Base-by-base conservation (phyloP, 202 grass and related monocot species). In the Carex arenaria region DNA sequence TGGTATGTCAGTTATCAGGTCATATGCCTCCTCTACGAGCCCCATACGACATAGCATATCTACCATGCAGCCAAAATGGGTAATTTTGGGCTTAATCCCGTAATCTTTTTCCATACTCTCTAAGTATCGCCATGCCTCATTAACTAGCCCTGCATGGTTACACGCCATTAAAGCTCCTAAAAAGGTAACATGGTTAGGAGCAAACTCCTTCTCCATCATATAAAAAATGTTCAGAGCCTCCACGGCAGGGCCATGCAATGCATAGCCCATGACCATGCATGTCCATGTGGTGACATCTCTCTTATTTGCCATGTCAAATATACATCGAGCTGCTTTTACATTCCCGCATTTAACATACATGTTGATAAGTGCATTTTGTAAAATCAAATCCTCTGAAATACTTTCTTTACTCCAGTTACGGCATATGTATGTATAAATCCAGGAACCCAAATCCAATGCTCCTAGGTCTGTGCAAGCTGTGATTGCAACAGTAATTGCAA, bases 261-360 rank as follows among this genome's bases (percentile, higher is more conserved):
- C 95, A 87, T 94, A 89, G 14, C 90, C 95, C 90, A 98, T 95
- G 54, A 95, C 88, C 89, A 95, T 95, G 1, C 78, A 88, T 84
- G 95, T 98, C 86, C 95, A 95, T 52, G 95, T 91, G 42, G 93
- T 91, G 31, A 79, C 84, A 61, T 95, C 95, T 13, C 86, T 89
- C 53, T 83, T 89, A 49, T 82, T 60, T 10, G 94, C 84, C 55
- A 73, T 63, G 76, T 93, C 86, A 94, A 98, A 98, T 32, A 98
- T 63, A 42, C 11, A 31, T 3, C 80, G 90, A 67, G 92, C 92
- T 49, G 84, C 84, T 72, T 66, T 87, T 72, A 95, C 63, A 57
- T 92, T 85, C 38, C 95, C 92, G 83, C 92, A 98, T 91, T 98
- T 98, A 78, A 85, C 92, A 74, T 98, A 95, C 92, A 95, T 98